These are phyloP conservation scores for Puccinia triticina DNA, from an alignment of 1,284 basidiomycete genomes.

Conservation along the genomic window DNA sequence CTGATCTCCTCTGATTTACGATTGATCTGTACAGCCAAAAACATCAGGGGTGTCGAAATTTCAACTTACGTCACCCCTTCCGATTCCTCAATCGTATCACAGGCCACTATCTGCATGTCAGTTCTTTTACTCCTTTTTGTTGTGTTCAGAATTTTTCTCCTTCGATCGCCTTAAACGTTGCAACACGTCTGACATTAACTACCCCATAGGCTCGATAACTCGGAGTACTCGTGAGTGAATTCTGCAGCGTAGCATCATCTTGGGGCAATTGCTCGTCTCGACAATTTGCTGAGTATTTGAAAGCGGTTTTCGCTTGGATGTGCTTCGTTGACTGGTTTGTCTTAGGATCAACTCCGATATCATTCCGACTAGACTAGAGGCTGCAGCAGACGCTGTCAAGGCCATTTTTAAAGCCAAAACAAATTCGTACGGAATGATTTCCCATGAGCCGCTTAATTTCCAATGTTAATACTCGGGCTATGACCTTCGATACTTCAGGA, in stretches of 20 bases:
- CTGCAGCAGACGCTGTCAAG: slow-evolving; percentile 88
- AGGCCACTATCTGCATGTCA: slow-evolving; percentile 51
- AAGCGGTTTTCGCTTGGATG: slow-evolving; percentile 56
- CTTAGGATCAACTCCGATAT: neutral
- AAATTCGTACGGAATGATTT: slow-evolving; percentile 62
- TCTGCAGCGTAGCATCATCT: slow-evolving; percentile 4
- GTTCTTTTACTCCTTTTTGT: neutral
- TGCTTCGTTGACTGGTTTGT: slow-evolving; percentile 62
- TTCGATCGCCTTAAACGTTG: neutral
- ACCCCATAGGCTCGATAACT: slow-evolving; percentile 76
- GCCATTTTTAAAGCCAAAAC: slow-evolving; percentile 91
- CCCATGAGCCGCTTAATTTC: too few relatives aligned
- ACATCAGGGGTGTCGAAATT: neutral
- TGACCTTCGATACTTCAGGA: slow-evolving; percentile 63
- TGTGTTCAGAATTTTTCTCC: neutral
- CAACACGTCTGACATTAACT: neutral
- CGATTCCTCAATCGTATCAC: neutral
- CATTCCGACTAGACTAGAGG: slow-evolving; percentile 67
- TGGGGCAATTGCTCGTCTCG: neutral
- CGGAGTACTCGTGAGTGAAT: slow-evolving; percentile 78
- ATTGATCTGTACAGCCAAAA: neutral
- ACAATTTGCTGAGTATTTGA: neutral
- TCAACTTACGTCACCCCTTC: neutral
- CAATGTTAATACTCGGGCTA: too few relatives aligned
- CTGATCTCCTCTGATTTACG: neutral